A percentile compares a stretch with the other conserved stretches of the same genome.
Conservation (phyloP, 2,329 filamentous ascomycete genomes). For the Cordyceps javanica region DNA sequence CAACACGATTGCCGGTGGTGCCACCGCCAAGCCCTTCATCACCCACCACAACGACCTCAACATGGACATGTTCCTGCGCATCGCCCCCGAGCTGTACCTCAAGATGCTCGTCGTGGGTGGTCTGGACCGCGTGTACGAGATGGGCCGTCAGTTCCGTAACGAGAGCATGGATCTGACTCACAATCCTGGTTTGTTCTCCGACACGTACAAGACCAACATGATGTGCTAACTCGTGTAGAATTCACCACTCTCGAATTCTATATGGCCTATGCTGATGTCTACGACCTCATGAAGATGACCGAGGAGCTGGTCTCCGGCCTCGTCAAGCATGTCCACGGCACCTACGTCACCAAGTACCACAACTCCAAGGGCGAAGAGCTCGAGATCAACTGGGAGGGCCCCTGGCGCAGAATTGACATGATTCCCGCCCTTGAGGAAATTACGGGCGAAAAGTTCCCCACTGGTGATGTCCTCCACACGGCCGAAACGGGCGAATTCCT, state of each 20-base stretch:
- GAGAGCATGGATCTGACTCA: constrained; percentile 71
- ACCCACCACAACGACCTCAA: constrained; percentile 95
- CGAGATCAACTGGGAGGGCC: constrained; percentile 91
- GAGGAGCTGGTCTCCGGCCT: constrained; percentile 88
- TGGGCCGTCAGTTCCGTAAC: constrained; percentile 93
- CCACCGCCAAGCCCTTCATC: constrained; percentile 86
- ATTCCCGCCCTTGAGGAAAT: constrained; percentile 78
- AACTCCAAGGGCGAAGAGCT: constrained; percentile 81
- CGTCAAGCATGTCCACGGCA: constrained; percentile 82
- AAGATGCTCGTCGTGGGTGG: constrained; percentile 96
- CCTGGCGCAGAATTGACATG: constrained; percentile 94
- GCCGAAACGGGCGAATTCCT: constrained; percentile 85
- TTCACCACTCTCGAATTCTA: constrained; percentile 99
- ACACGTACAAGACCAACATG: background rate
- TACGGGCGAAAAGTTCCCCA: constrained; percentile 88
- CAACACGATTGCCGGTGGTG: constrained; percentile 90
- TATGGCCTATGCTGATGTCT: constrained; percentile 84
- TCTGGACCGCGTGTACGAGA: constrained; percentile 89
- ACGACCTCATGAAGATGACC: constrained; percentile 74
- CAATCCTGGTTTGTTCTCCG: constrained; percentile 52
- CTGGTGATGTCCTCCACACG: constrained; percentile 83
- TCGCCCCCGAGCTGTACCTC: constrained; percentile 91
- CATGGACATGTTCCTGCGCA: constrained; percentile 90
- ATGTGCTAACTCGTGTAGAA: constrained; percentile 44
- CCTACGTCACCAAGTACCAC: constrained; percentile 78